Base-by-base conservation (phyloP, 495 filamentous ascomycete genomes). In the Hyaloscypha hepaticicola region DNA sequence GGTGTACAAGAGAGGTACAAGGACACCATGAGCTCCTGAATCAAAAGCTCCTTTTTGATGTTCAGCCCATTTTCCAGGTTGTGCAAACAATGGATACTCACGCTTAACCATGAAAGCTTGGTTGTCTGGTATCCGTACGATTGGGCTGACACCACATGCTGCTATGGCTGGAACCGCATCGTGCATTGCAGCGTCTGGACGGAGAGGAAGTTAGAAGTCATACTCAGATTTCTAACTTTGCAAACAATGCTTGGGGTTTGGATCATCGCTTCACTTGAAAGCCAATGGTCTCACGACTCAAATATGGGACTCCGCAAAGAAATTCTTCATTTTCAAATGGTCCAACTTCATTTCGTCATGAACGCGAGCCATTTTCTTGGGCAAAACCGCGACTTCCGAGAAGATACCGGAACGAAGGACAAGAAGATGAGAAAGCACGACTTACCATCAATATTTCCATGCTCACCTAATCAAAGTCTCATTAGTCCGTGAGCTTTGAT, bases 141-240 rank as follows among this genome's bases (percentile, higher is more conserved):
- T 76, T 0, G 89, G 88, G 12, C 83, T 86, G 0, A 88, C 85
- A 9, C 87, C 89, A 65, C 84, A 79, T 14, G 80, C 81, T 8
- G 88, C 87, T 68, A 89, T 88, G 3, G 87, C 86, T 26, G 89
- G 87, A 31, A 94, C 90, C 3, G 89, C 85, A 64, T 93, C 90
- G 70, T 95, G 91, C 92, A 95, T 95, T 14, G 85, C 82, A 41
- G 83, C 85, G 76, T 94, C 90, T 82, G 67, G 16, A 16, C 14
- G 34, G 45, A 34, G 48, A 5, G 59, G 53, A 29, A 53, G 12
- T 22, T 28, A 61, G 50, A 53, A 51, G 19, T 19, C 11, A 45
- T 14, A 4, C 14, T 4, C 4, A 45, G n/a, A 16, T 16, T 6
- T 33, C 6, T 33, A 50, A 50, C 48, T 11, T 0, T 5, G 48